Base-by-base conservation (phyloP, 345 rosid species). In the Rhizophora apiculata region DNA sequence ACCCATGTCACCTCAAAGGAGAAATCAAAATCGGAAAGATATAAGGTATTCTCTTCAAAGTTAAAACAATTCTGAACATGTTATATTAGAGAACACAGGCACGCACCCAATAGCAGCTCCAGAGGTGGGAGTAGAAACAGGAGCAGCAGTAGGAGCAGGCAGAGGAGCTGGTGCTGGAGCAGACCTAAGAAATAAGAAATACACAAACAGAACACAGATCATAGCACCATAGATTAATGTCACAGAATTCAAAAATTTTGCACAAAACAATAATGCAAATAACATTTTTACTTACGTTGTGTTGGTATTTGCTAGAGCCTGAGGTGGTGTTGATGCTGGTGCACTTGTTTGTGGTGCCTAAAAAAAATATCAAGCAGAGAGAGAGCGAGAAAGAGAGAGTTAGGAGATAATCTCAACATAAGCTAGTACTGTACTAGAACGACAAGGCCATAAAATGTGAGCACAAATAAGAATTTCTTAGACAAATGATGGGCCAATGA, bases 331-430 rank as follows among this genome's bases (percentile, higher is more conserved):
- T 54, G 82, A 60, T 34, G 76, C 77, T 27, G 79, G 74, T 16
- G 72, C 53, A 73, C 82, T 85, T 65, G 86, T 72, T 57, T 83
- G 80, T 70, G 83, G 87, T 51, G 82, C 85, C 96, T 85, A 73
- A 54, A 74, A 63, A 29, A 8, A 15, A 46, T 5, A 1, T 56
- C 29, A 27, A 56, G 31, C 1, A 27, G 5, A 19, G 6, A 43
- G 19, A 27, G 21, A 57, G 11, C 15, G 5, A 39, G 63, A 15
- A 46, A 36, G 37, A 37, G 2, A 19, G 8, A 24, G 5, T 11
- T 15, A 43, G 18, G 49, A 43, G 49, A 43, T 21, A 31, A 16
- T 65, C 36, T 4, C 15, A 43, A 43, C 49, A 43, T 3, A 43
- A 11, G 4, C 16, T 43, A 11, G 18, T 43, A 43, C 3, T 18